These are phyloP conservation scores for Flueggea neowawraea DNA, from an alignment of 441 rosid species.

Conservation along the genomic window DNA sequence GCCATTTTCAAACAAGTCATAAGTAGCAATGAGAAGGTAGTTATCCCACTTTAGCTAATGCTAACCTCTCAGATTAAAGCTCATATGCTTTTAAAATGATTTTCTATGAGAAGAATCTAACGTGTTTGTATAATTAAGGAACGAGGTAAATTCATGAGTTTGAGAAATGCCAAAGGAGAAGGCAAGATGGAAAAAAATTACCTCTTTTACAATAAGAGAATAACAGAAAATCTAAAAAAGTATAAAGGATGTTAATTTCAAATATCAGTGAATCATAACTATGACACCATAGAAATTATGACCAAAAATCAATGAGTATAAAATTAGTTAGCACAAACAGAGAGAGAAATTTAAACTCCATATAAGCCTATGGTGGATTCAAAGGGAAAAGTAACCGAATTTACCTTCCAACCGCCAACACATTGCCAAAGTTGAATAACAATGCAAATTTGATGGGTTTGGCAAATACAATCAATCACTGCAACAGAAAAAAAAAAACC, in stretches of 20 bases:
- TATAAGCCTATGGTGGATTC: background rate
- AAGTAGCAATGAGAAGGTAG: background rate
- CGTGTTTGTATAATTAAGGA: no score
- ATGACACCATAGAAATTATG: no score
- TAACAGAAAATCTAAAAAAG: no score
- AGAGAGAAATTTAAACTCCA: background rate
- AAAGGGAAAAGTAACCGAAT: slow-evolving; percentile 9
- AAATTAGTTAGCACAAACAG: background rate
- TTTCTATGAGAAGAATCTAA: background rate
- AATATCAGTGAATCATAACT: no score
- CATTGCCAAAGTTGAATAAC: slow-evolving; percentile 86
- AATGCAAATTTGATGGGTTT: slow-evolving; percentile 88
- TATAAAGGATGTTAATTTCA: no score
- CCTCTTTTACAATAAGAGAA: no score
- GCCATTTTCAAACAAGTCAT: slow-evolving; percentile 3
- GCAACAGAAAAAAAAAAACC: slow-evolving; percentile 24
- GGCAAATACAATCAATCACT: slow-evolving; percentile 76
- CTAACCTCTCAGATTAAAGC: background rate
- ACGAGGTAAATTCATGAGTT: background rate
- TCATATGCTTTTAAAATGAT: background rate
- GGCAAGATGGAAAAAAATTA: background rate
- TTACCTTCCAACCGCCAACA: slow-evolving; percentile 93
- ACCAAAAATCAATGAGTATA: no score
- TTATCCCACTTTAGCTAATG: background rate
- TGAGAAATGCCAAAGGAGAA: background rate